phyloP scores from a whole-genome alignment of 2,329 filamentous ascomycete species.

The Tolypocladium tropicale region DNA sequence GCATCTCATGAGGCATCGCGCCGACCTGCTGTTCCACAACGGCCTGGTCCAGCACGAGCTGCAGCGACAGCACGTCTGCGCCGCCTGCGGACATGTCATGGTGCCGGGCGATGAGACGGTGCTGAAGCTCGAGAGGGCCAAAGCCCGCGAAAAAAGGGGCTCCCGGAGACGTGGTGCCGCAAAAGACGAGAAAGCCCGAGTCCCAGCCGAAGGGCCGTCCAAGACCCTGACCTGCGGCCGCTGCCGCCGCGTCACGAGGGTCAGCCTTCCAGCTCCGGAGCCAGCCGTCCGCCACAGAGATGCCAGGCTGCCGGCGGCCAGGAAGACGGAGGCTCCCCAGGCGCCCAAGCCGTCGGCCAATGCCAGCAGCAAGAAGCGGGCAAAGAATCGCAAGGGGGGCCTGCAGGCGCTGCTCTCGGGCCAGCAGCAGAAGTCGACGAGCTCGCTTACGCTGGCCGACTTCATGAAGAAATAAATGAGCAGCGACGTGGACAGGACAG shows the following conservation, averaged over 20 bases:
- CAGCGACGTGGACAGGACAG: not conserved
- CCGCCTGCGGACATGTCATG: slow-evolving; percentile 51
- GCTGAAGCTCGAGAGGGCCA: slow-evolving; percentile 25
- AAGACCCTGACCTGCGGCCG: slow-evolving; percentile 29
- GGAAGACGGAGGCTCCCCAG: slow-evolving; percentile 5
- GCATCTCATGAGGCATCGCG: slow-evolving; percentile 45
- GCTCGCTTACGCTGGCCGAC: slow-evolving; percentile 41
- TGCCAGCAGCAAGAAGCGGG: slow-evolving; percentile 53
- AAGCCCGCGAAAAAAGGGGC: not conserved
- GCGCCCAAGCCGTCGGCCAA: slow-evolving; percentile 29
- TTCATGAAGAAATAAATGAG: slow-evolving; percentile 36
- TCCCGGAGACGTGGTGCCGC: not conserved
- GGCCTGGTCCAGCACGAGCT: slow-evolving; percentile 32
- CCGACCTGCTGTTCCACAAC: slow-evolving; percentile 37
- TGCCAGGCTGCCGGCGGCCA: slow-evolving; percentile 8
- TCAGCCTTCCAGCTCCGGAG: slow-evolving; percentile 29
- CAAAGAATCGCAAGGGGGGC: slow-evolving; percentile 54
- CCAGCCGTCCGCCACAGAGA: slow-evolving; percentile 13
- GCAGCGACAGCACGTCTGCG: slow-evolving; percentile 46
- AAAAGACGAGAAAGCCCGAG: not conserved
- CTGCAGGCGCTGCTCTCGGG: slow-evolving; percentile 53
- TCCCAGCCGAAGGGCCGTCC: slow-evolving; percentile 4
- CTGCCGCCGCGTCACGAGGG: slow-evolving; percentile 32
- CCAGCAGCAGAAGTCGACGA: slow-evolving; percentile 34
- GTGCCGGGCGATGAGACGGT: slow-evolving; percentile 36